A percentile compares a stretch with the other conserved stretches of the same genome.
phyloP scores from a whole-genome alignment of 108 stramenopile species.

The Fistulifera solaris region DNA sequence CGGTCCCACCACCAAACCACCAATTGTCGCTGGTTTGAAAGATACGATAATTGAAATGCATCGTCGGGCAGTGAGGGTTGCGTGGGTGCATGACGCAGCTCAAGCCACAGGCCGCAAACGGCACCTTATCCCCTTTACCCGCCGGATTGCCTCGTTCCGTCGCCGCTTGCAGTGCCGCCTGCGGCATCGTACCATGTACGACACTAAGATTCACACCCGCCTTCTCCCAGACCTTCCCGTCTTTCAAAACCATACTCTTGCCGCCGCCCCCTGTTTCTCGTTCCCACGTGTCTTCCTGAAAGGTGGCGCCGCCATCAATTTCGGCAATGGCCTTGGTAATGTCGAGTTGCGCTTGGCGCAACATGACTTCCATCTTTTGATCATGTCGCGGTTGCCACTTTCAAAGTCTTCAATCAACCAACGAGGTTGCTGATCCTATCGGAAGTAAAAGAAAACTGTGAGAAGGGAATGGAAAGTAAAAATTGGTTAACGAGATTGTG shows the following conservation, averaged over 20 bases:
- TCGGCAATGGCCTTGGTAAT: slow-evolving; percentile 89
- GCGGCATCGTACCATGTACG: slow-evolving; percentile 92
- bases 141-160: slow-evolving; percentile 92
- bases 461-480: no score
- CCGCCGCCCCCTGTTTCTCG: slow-evolving; percentile 95
- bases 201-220: slow-evolving; percentile 96
- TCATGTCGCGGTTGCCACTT: no score
- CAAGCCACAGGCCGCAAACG: slow-evolving; percentile 97
- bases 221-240: slow-evolving; percentile 98
- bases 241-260: slow-evolving; percentile 85
- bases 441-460: no score
- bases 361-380: slow-evolving; percentile 81
- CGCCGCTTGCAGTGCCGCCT: slow-evolving; percentile 90
- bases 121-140: slow-evolving; percentile 85
- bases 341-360: slow-evolving; percentile 84
- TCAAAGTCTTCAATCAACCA: no score
- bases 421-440: no score
- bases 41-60: slow-evolving; percentile 99
- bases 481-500: no score
- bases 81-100: slow-evolving; percentile 96
- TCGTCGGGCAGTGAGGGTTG: slow-evolving; percentile 95
- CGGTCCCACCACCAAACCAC: slow-evolving; percentile 99
- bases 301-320: slow-evolving; percentile 83
- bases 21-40: slow-evolving; percentile 99
- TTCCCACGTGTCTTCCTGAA: slow-evolving; percentile 92